Evolutionary conservation across 2,329 filamentous ascomycete genomes (phyloP).

Genomic region (Fusarium xylarioides): DNA sequence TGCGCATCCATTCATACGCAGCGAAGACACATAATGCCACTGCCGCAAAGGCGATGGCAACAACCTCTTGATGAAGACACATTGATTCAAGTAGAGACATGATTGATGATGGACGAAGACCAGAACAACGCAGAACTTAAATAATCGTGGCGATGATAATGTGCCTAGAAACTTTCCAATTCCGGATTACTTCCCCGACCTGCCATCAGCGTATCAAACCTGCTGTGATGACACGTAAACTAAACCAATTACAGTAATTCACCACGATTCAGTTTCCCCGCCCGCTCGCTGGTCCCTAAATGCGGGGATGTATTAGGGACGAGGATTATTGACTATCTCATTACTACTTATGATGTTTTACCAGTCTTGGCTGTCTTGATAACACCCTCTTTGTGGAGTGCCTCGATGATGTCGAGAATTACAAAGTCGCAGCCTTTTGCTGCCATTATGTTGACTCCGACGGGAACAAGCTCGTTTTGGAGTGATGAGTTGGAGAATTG

Average conservation of each 20-base stretch:
- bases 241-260: not conserved
- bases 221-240: not conserved
- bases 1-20: not conserved
- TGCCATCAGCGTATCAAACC: too few relatives aligned
- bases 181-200: not conserved
- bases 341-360: not conserved
- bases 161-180: slow-evolving; percentile 8
- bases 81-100: not conserved
- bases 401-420: slow-evolving; percentile 7
- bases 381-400: not conserved
- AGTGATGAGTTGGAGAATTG: not conserved
- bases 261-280: not conserved
- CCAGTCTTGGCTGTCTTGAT: slow-evolving; percentile 10
- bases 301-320: not conserved
- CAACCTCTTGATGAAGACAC: not conserved
- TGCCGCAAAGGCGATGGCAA: not conserved
- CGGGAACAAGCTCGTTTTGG: slow-evolving; percentile 1
- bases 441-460: not conserved
- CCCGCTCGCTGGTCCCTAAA: not conserved
- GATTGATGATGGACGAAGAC: not conserved
- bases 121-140: not conserved
- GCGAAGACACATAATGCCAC: not conserved
- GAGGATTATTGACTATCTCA: not conserved
- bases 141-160: not conserved
- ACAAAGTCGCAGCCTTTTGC: slow-evolving; percentile 23